These are phyloP conservation scores for Letharia columbiana DNA, from an alignment of 495 filamentous ascomycete species.

Conservation along the genomic window DNA sequence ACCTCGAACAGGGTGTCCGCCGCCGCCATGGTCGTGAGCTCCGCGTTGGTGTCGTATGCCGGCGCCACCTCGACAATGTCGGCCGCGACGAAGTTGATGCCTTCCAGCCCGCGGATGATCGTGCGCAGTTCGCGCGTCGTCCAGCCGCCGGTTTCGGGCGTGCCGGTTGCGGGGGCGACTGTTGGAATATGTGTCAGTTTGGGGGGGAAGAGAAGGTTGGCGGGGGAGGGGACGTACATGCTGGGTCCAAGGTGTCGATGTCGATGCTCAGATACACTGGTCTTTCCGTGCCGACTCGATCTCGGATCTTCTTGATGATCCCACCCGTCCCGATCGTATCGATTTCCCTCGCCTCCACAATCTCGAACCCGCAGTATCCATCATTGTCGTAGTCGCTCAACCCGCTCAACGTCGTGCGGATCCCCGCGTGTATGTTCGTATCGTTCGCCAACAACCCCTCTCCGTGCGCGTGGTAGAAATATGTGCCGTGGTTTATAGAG, in stretches of 20 bases:
- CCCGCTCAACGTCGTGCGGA: constrained; percentile 66
- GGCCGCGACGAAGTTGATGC: constrained; percentile 66
- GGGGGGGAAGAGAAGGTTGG: neutral
- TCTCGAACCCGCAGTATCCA: constrained; percentile 71
- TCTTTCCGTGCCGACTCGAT: constrained; percentile 61
- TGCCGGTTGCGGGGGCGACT: constrained; percentile 78
- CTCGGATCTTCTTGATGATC: constrained; percentile 65
- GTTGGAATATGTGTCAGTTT: neutral
- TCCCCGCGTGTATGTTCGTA: constrained; percentile 79
- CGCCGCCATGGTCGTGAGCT: constrained; percentile 60
- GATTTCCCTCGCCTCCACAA: constrained; percentile 73
- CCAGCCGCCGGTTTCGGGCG: constrained; percentile 84
- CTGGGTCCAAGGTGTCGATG: constrained; percentile 82
- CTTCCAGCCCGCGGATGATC: constrained; percentile 63
- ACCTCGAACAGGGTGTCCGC: constrained; percentile 59
- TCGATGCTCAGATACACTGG: constrained; percentile 81
- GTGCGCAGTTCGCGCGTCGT: constrained; percentile 68
- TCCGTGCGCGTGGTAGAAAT: constrained; percentile 60
- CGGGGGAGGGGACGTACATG: constrained; percentile 42
- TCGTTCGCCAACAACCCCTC: constrained; percentile 73
- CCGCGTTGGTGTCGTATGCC: constrained; percentile 60
- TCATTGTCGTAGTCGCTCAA: constrained; percentile 74
- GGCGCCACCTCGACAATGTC: constrained; percentile 74
- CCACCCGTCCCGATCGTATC: constrained; percentile 64
- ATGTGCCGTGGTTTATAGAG: constrained; percentile 77